Evolutionary conservation across 176 grass and related monocot species (phyloP).

Genomic region (Cymbopogon citratus): DNA sequence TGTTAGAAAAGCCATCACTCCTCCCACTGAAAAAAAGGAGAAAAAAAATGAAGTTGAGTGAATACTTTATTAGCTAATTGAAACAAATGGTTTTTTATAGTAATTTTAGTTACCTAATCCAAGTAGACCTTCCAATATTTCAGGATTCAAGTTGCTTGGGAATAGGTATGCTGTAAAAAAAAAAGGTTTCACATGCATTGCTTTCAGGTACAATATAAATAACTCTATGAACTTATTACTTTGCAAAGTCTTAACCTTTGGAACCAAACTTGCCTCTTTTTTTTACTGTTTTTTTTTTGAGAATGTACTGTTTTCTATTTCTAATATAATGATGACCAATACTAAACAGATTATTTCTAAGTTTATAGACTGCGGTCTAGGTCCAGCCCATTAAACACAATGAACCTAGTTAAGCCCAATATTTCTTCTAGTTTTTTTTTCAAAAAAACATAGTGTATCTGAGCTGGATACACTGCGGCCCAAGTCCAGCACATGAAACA

Average conservation of each 20-base stretch:
- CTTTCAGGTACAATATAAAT: constrained; percentile 10
- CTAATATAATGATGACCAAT: neutral
- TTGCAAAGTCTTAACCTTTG: neutral
- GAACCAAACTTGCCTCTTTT: neutral
- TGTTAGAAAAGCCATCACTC: constrained; percentile 94
- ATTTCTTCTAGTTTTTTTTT: neutral
- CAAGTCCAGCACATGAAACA: neutral
- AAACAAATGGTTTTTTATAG: neutral
- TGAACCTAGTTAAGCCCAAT: neutral
- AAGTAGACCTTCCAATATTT: constrained; percentile 97
- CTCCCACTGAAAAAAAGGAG: constrained; percentile 52
- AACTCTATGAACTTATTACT: neutral
- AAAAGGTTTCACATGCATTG: neutral
- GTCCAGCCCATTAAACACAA: neutral
- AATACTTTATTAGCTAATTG: constrained; percentile 3
- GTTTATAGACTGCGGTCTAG: neutral
- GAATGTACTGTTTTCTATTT: neutral
- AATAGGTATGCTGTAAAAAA: constrained; percentile 72
- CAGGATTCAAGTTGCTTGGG: constrained; percentile 79
- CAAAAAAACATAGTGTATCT: neutral
- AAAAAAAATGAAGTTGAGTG: constrained; percentile 13
- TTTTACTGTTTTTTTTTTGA: too few species aligned
- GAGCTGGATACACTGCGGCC: neutral
- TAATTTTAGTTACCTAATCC: constrained; percentile 66
- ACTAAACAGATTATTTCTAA: neutral